phyloP scores from a whole-genome alignment of 257 asterid species.

The Solanum peruvianum region DNA sequence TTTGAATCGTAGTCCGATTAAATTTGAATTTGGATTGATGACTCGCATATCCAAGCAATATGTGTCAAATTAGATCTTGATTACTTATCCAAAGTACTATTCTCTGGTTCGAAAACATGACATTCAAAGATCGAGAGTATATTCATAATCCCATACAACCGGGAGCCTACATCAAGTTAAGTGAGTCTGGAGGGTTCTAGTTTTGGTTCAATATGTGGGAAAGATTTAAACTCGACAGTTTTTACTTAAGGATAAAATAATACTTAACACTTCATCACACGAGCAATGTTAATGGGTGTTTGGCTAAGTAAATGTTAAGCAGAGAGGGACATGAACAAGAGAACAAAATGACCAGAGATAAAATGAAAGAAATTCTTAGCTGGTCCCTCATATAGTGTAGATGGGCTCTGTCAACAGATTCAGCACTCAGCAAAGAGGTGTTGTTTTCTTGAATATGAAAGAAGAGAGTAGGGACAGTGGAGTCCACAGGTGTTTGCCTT shows the following conservation, averaged over 20 bases:
- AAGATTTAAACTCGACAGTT: not conserved
- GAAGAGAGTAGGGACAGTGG: not conserved
- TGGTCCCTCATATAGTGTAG: not conserved
- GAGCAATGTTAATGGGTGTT: not conserved
- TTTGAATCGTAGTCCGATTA: fast-evolving
- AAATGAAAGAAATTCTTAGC: not conserved
- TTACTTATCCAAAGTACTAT: not conserved
- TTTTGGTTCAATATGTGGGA: not conserved
- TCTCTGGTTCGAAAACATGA: not conserved
- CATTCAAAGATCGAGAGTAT: not conserved
- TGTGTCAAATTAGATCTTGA: not conserved
- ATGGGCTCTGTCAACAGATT: constrained; percentile 2
- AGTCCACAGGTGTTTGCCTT: not conserved
- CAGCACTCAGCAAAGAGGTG: constrained; percentile 8
- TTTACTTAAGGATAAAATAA: not conserved
- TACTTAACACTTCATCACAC: not conserved
- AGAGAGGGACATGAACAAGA: not conserved
- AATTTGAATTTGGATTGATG: fast-evolving
- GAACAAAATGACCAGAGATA: not conserved
- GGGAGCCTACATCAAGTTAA: not conserved
- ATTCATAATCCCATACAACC: not conserved
- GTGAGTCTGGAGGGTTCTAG: not conserved
- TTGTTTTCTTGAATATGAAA: constrained; percentile 7
- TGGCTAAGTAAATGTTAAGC: constrained; percentile 2
- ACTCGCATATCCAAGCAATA: fast-evolving